phyloP scores from a whole-genome alignment of 2,329 filamentous ascomycete genomes.

The Aureobasidium sp. region DNA sequence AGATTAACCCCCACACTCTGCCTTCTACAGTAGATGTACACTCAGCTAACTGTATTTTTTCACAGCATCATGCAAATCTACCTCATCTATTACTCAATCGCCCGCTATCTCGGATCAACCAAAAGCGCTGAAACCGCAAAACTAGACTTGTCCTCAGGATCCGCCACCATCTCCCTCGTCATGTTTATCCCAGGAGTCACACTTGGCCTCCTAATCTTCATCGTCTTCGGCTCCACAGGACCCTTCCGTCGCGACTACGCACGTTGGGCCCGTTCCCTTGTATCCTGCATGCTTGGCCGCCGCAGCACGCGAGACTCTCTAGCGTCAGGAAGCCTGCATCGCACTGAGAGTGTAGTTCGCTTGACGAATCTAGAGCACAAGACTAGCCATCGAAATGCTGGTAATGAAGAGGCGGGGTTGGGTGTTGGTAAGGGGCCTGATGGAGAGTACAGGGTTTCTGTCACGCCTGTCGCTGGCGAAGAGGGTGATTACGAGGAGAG shows the following conservation, averaged over 20 bases:
- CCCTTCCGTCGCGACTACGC: slow-evolving; percentile 13
- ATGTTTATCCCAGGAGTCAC: slow-evolving; percentile 12
- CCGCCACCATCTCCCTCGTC: slow-evolving; percentile 8
- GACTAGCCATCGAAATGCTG: neutral
- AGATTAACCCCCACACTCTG: neutral
- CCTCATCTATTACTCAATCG: slow-evolving; percentile 13
- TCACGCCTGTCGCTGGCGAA: neutral
- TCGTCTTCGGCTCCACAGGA: slow-evolving; percentile 9
- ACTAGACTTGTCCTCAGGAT: slow-evolving; percentile 12
- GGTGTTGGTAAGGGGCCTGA: neutral
- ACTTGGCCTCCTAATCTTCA: neutral
- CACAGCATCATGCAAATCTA: slow-evolving; percentile 15
- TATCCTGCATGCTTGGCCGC: neutral
- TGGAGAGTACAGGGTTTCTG: neutral
- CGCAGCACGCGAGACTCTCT: neutral
- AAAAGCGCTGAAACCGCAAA: neutral
- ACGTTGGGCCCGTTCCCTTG: neutral
- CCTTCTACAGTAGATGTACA: neutral
- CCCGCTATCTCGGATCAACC: slow-evolving; percentile 2
- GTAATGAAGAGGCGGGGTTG: neutral
- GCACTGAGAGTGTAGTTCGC: neutral
- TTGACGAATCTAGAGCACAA: neutral
- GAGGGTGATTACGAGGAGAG: neutral
- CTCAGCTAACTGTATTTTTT: neutral
- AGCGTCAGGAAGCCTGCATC: neutral